phyloP scores from a whole-genome alignment of 2,329 filamentous ascomycete genomes.

The Nemania bipapillata region DNA sequence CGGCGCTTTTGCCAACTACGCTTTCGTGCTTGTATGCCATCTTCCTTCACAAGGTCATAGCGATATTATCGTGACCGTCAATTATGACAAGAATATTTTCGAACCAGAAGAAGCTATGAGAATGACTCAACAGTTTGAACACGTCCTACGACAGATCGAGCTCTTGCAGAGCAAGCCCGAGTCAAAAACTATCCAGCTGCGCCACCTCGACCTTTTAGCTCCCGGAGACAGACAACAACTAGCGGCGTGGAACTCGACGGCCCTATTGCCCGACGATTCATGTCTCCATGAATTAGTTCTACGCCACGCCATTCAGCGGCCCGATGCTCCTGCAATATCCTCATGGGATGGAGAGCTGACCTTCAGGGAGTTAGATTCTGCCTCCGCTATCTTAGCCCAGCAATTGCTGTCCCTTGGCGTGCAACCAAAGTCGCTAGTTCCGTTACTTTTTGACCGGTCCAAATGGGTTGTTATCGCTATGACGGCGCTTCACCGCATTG shows the following conservation, averaged over 20 bases:
- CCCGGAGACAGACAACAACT: constrained; percentile 23
- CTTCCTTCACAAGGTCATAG: constrained; percentile 8
- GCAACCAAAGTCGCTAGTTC: constrained; percentile 3
- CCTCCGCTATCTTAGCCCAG: constrained; percentile 11
- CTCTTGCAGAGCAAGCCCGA: neutral
- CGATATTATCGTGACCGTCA: constrained; percentile 13
- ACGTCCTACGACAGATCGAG: constrained; percentile 19
- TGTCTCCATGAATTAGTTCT: constrained; percentile 21
- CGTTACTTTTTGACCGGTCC: constrained; percentile 16
- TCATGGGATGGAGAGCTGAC: constrained; percentile 34
- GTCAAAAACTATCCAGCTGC: neutral
- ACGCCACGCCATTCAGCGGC: neutral
- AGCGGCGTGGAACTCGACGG: constrained; percentile 14
- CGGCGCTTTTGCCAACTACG: constrained; percentile 1
- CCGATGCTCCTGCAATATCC: constrained; percentile 10
- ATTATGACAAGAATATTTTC: constrained; percentile 20
- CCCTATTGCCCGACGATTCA: neutral
- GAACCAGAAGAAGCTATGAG: neutral
- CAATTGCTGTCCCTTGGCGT: constrained; percentile 17
- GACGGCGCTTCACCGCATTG: constrained; percentile 20
- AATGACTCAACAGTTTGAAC: constrained; percentile 22
- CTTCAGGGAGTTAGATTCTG: constrained; percentile 5
- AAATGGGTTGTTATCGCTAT: constrained; percentile 27
- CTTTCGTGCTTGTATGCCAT: constrained; percentile 23
- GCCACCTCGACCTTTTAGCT: constrained; percentile 14